Conservation (phyloP, 306 rosid species). For the Cajanus cajan region DNA sequence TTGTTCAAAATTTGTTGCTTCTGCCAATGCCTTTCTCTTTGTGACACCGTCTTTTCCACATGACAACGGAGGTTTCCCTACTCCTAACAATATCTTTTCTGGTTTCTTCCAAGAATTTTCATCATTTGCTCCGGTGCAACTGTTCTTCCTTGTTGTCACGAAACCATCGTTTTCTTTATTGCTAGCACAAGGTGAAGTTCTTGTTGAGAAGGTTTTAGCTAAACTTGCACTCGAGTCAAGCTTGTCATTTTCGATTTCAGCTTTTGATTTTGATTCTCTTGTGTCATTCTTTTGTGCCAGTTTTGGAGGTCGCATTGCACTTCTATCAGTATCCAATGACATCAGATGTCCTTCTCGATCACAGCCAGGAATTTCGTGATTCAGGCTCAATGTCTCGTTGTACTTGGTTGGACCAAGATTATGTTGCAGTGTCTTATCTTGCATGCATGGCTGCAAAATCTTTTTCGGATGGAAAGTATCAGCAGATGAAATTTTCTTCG, state of each 20-base stretch:
- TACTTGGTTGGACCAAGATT: slow-evolving; percentile 23
- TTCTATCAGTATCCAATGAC: slow-evolving; percentile 10
- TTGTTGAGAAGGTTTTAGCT: slow-evolving; percentile 23
- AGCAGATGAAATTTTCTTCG: neutral
- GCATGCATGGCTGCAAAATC: slow-evolving; percentile 27
- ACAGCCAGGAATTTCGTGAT: slow-evolving; percentile 16
- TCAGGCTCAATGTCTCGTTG: slow-evolving; percentile 18
- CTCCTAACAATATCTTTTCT: slow-evolving; percentile 3
- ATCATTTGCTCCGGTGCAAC: slow-evolving; percentile 5
- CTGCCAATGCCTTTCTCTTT: slow-evolving; percentile 60
- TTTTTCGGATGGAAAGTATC: slow-evolving; percentile 7
- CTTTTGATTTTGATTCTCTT: slow-evolving; percentile 20
- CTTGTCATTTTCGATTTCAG: slow-evolving; percentile 25
- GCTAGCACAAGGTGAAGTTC: slow-evolving; percentile 33
- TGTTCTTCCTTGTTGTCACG: slow-evolving; percentile 52
- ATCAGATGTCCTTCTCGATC: slow-evolving; percentile 17
- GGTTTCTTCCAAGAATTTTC: slow-evolving; percentile 38
- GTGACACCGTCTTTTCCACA: slow-evolving; percentile 23
- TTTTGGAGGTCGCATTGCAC: slow-evolving; percentile 23
- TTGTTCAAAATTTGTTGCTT: slow-evolving; percentile 59
- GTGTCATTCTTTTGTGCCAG: neutral
- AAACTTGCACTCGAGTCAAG: neutral
- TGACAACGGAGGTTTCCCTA: slow-evolving; percentile 20
- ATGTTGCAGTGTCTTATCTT: slow-evolving; percentile 28
- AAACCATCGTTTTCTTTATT: slow-evolving; percentile 59